phyloP scores from a whole-genome alignment of 352 stramenopile genomes.

The Pythium sukuiense region DNA sequence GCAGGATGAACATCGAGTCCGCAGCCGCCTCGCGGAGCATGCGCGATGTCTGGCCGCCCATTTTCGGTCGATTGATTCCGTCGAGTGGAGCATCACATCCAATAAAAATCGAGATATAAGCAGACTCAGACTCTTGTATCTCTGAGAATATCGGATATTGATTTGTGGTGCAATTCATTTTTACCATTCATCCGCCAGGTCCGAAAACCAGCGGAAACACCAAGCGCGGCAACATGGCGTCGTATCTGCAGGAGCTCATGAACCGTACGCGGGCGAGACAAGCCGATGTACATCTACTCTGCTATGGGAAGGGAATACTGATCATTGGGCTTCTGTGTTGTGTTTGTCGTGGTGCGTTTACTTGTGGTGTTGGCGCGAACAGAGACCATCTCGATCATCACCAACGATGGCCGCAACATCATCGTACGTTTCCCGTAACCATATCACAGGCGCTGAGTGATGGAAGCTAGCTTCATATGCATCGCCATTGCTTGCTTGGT shows the following conservation, averaged over 20 bases:
- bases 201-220: constrained; percentile 1
- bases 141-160: constrained; percentile 22
- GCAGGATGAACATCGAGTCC: constrained; percentile 81
- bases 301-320: neutral
- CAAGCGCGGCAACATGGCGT: constrained; percentile 50
- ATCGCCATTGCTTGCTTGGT: neutral
- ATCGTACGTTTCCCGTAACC: constrained; percentile 54
- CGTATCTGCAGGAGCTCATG: constrained; percentile 85
- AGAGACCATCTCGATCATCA: constrained; percentile 93
- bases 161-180: constrained; percentile 33
- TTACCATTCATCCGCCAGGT: constrained; percentile 1
- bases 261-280: constrained; percentile 51
- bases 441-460: neutral
- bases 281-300: neutral
- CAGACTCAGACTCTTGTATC: constrained; percentile 16
- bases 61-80: constrained; percentile 22
- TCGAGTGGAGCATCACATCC: neutral
- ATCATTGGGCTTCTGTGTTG: neutral
- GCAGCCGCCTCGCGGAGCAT: constrained; percentile 77
- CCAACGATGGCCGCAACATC: constrained; percentile 94
- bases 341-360: neutral
- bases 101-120: constrained; percentile 10
- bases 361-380: neutral
- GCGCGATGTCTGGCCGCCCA: constrained; percentile 79
- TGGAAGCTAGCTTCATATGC: neutral